Percentiles rank a stretch among this genome's conserved stretches.
Conservation (phyloP, 2,329 filamentous ascomycete species). For the Cladobotryum mycophilum region DNA sequence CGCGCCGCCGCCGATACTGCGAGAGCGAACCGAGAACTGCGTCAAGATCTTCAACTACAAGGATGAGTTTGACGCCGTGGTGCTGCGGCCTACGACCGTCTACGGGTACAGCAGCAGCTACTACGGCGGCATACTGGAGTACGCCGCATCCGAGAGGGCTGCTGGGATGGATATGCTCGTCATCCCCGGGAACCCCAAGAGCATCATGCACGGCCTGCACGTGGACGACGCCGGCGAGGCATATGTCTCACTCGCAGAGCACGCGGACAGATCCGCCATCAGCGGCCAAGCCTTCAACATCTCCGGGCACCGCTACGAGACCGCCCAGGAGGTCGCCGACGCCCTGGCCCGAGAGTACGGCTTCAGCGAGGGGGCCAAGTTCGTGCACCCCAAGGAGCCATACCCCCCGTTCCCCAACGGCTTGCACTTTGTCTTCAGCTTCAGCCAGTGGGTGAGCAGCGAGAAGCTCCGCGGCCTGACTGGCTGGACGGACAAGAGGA, state of each 20-base stretch:
- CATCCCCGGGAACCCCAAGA: slow-evolving; percentile 27
- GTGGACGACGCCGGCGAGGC: slow-evolving; percentile 45
- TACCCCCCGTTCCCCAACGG: slow-evolving; percentile 4
- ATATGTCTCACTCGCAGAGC: slow-evolving; percentile 38
- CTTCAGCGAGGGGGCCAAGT: slow-evolving; percentile 25
- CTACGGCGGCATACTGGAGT: slow-evolving; percentile 35
- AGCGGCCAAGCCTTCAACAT: slow-evolving; percentile 40
- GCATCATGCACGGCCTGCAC: slow-evolving; percentile 41
- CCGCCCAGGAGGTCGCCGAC: slow-evolving; percentile 29
- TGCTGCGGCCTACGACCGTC: slow-evolving; percentile 41
- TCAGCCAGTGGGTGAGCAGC: slow-evolving; percentile 38
- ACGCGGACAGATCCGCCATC: slow-evolving; percentile 24
- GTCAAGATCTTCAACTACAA: slow-evolving; percentile 31
- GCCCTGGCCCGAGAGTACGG: slow-evolving; percentile 36
- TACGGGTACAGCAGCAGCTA: slow-evolving; percentile 41
- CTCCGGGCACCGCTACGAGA: slow-evolving; percentile 39
- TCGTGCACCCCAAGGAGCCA: slow-evolving; percentile 16
- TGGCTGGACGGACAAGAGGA: slow-evolving; percentile 33
- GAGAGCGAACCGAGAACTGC: slow-evolving; percentile 27
- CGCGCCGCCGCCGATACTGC: slow-evolving; percentile 19
- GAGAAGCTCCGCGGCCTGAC: slow-evolving; percentile 33
- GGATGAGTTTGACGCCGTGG: slow-evolving; percentile 35
- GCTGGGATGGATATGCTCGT: slow-evolving; percentile 18
- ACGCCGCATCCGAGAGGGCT: slow-evolving; percentile 21
- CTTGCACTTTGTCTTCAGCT: slow-evolving; percentile 26